A percentile compares a stretch with the other conserved stretches of the same genome.
phyloP scores from a whole-genome alignment of 805 yeast genomes.

The Saccharomycopsis synnaedendra region DNA sequence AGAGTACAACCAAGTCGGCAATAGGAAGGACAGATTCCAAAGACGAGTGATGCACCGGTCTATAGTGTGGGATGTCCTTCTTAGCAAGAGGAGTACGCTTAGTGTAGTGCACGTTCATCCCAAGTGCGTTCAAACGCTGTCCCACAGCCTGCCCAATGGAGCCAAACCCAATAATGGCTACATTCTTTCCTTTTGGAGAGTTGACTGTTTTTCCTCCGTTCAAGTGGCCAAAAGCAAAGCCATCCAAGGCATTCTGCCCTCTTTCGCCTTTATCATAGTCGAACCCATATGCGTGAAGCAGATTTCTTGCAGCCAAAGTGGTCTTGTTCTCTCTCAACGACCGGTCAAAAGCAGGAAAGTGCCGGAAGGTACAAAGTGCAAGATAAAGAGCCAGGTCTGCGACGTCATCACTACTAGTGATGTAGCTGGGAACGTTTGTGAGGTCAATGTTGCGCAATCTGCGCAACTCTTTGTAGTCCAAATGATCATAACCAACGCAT shows the following conservation, averaged over 20 bases:
- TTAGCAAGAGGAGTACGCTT: constrained; percentile 31
- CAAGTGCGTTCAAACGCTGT: constrained; percentile 35
- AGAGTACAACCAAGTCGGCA: constrained; percentile 43
- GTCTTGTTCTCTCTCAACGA: constrained; percentile 24
- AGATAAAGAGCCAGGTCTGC: constrained; percentile 54
- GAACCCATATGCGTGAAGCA: constrained; percentile 23
- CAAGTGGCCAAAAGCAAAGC: constrained; percentile 30
- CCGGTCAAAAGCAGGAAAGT: constrained; percentile 29
- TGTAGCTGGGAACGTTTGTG: constrained; percentile 29
- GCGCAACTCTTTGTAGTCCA: constrained; percentile 32
- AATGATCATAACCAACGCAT: constrained; percentile 47
- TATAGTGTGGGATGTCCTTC: constrained; percentile 19
- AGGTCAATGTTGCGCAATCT: constrained; percentile 28
- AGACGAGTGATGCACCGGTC: constrained; percentile 21
- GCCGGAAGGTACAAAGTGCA: constrained; percentile 42
- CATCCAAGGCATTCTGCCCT: constrained; percentile 22
- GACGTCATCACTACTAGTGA: constrained; percentile 36
- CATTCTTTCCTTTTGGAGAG: constrained; percentile 41
- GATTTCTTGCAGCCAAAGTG: constrained; percentile 30
- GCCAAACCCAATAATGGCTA: constrained; percentile 50
- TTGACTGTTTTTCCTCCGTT: constrained; percentile 27
- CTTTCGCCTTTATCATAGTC: constrained; percentile 25
- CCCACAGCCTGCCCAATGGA: constrained; percentile 48
- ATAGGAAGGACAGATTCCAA: constrained; percentile 25
- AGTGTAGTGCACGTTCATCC: constrained; percentile 48